Conservation (phyloP, 495 filamentous ascomycete genomes). For the Bacidia rubella region DNA sequence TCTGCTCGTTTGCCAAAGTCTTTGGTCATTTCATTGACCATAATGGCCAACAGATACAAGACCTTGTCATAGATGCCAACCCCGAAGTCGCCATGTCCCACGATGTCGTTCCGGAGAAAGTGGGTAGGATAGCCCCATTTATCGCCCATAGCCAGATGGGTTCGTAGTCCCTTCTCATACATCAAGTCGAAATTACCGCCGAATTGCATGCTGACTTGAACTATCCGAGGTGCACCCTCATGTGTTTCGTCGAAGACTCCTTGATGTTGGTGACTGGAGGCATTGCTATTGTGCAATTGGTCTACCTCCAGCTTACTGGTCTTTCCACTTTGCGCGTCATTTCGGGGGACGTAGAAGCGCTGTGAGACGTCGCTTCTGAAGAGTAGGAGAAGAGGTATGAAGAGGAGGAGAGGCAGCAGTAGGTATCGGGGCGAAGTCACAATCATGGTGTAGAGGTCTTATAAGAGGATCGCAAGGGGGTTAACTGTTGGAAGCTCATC, state of each 20-base stretch:
- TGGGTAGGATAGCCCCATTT: conserved; percentile 30
- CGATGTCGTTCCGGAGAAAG: conserved; percentile 21
- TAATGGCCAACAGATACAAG: conserved; percentile 27
- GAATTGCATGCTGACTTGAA: conserved; percentile 5
- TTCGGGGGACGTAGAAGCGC: background rate
- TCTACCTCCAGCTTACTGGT: background rate
- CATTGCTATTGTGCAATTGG: background rate
- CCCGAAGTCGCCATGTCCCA: conserved; percentile 13
- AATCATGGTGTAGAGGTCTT: too few species aligned
- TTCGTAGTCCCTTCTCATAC: conserved; percentile 28
- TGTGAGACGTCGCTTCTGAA: background rate
- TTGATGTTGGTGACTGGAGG: background rate
- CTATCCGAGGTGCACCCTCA: conserved; percentile 5
- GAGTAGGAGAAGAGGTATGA: background rate
- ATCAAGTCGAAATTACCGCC: conserved; percentile 6
- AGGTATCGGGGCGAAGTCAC: background rate
- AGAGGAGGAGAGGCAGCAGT: background rate
- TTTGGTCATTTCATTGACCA: conserved; percentile 30
- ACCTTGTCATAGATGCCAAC: conserved; percentile 27
- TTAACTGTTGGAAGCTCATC: too few species aligned
- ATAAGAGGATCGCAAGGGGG: too few species aligned
- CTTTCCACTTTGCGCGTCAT: background rate
- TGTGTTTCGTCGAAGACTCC: conserved; percentile 1
- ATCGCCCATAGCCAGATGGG: conserved; percentile 26
- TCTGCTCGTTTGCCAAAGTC: conserved; percentile 23